Evolutionary conservation across 495 filamentous ascomycete species (phyloP).

Genomic region (Aspergillus baeticus): DNA sequence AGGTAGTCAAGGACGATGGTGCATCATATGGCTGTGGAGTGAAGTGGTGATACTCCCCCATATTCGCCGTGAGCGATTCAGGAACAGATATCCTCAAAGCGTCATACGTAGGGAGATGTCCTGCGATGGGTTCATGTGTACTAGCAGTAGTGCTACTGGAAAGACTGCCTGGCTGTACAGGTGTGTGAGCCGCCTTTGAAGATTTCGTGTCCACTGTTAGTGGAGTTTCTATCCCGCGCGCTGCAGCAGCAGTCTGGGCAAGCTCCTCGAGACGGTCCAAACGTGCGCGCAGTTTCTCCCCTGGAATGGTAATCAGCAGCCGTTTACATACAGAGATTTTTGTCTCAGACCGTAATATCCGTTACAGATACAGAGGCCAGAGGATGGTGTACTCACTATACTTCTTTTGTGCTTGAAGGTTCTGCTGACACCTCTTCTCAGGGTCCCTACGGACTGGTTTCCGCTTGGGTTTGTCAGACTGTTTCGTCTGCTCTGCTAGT

Average conservation of each 20-base stretch:
- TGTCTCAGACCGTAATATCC: not conserved
- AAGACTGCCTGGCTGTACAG: not conserved
- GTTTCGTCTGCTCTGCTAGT: not conserved
- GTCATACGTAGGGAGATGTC: constrained; percentile 1
- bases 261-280: constrained; percentile 21
- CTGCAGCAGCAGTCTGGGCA: constrained; percentile 11
- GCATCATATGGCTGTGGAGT: not conserved
- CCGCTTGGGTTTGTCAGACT: constrained; percentile 16
- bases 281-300: constrained; percentile 24
- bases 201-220: not conserved
- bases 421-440: constrained; percentile 31
- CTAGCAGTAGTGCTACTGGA: not conserved
- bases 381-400: constrained; percentile 21
- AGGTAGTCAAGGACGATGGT: constrained; percentile 5
- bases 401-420: constrained; percentile 28
- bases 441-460: constrained; percentile 30
- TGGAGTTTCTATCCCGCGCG: not conserved
- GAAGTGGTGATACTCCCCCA: not conserved
- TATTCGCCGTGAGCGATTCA: constrained; percentile 1
- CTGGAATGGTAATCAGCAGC: constrained; percentile 8
- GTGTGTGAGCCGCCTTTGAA: too few species aligned
- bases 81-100: constrained; percentile 2
- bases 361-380: not conserved
- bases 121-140: not conserved
- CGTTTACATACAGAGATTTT: not conserved